Evolutionary conservation across 2,329 filamentous ascomycete species (phyloP).

Genomic region (Aspergillus pseudotamarii): DNA sequence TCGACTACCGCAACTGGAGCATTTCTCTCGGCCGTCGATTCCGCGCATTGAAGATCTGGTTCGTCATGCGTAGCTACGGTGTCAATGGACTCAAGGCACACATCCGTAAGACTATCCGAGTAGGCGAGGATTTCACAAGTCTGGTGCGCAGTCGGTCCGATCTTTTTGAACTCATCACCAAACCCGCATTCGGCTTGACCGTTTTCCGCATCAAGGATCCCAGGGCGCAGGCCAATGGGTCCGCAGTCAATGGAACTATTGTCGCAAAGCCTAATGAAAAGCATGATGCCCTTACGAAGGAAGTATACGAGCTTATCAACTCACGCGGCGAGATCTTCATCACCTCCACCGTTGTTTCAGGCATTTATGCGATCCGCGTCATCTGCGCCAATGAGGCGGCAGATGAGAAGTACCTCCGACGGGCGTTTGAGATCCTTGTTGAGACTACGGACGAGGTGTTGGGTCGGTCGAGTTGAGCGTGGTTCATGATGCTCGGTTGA

Average conservation of each 20-base stretch:
- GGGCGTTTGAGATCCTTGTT: conserved; percentile 75
- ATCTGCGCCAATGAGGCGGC: conserved; percentile 72
- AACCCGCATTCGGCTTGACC: conserved; percentile 76
- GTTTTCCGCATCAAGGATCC: conserved; percentile 68
- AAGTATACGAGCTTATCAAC: conserved; percentile 76
- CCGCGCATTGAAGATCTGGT: conserved; percentile 91
- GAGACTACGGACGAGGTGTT: conserved; percentile 19
- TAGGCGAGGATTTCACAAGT: conserved; percentile 71
- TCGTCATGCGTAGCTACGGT: conserved; percentile 83
- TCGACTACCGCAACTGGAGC: conserved; percentile 96
- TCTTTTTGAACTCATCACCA: conserved; percentile 74
- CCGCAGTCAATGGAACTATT: conserved; percentile 17
- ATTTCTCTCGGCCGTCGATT: conserved; percentile 90
- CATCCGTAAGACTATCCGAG: conserved; percentile 67
- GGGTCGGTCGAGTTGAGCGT: background rate
- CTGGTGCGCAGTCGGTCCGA: conserved; percentile 64
- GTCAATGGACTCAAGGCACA: conserved; percentile 73
- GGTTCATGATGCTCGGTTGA: background rate
- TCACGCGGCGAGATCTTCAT: conserved; percentile 76
- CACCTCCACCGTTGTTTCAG: conserved; percentile 74
- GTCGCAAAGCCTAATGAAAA: conserved; percentile 48
- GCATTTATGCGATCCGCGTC: conserved; percentile 77
- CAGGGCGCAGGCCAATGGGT: conserved; percentile 15
- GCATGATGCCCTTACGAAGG: conserved; percentile 70
- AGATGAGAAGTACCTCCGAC: conserved; percentile 71